Percentiles rank a stretch among this genome's conserved stretches.
phyloP scores from a whole-genome alignment of 2,329 filamentous ascomycete species.

The Polytolypa hystricis region DNA sequence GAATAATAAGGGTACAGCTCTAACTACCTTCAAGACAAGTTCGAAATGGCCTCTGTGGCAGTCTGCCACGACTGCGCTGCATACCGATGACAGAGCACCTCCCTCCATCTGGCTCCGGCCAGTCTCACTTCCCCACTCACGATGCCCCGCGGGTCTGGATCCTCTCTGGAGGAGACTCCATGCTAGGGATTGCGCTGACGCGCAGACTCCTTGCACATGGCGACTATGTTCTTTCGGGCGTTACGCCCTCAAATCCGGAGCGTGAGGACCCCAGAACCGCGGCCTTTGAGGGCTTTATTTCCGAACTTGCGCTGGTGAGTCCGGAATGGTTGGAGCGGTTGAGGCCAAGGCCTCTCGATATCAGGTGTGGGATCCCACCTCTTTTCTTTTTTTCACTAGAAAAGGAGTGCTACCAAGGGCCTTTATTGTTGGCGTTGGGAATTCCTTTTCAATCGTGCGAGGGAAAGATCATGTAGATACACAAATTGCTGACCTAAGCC shows the following conservation, averaged over 20 bases:
- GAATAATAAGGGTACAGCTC: no score
- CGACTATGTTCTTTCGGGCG: slow-evolving; percentile 77
- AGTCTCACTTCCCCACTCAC: slow-evolving; percentile 46
- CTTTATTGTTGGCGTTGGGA: no score
- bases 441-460: no score
- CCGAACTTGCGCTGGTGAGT: slow-evolving; percentile 42
- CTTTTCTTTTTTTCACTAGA: not conserved
- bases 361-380: slow-evolving; percentile 31
- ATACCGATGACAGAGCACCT: slow-evolving; percentile 27
- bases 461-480: no score
- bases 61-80: no score
- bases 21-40: no score
- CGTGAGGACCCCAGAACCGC: slow-evolving; percentile 59
- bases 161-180: slow-evolving; percentile 74
- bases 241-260: slow-evolving; percentile 68
- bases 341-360: slow-evolving; percentile 48
- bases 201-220: slow-evolving; percentile 78
- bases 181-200: slow-evolving; percentile 71
- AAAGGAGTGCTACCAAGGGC: not conserved
- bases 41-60: no score
- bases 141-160: slow-evolving; percentile 79
- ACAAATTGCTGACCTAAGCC: not conserved
- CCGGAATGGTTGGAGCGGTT: slow-evolving; percentile 73
- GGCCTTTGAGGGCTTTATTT: slow-evolving; percentile 70
- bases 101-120: slow-evolving; percentile 22